These are phyloP conservation scores for Thermomucor indicae-seudaticae DNA, from an alignment of 371 early-diverging fungal species.

Conservation along the genomic window DNA sequence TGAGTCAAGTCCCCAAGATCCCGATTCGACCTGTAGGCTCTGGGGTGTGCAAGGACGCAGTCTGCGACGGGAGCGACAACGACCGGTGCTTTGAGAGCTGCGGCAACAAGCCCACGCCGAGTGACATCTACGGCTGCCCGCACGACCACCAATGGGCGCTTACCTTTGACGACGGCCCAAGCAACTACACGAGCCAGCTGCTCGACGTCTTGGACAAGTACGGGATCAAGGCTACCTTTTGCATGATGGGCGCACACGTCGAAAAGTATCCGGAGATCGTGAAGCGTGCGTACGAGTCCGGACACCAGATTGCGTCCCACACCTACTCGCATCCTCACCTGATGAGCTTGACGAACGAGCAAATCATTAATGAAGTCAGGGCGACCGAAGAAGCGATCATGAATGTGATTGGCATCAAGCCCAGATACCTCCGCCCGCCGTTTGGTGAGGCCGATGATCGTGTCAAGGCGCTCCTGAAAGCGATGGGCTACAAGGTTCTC, in stretches of 20 bases:
- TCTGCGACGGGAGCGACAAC: slow-evolving; percentile 31
- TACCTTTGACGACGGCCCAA: slow-evolving; percentile 72
- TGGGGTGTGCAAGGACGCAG: slow-evolving; percentile 25
- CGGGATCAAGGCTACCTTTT: slow-evolving; percentile 65
- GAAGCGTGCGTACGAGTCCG: slow-evolving; percentile 41
- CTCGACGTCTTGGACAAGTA: slow-evolving; percentile 44
- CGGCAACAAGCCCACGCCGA: slow-evolving; percentile 22
- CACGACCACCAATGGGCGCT: slow-evolving; percentile 28
- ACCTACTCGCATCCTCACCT: slow-evolving; percentile 50
- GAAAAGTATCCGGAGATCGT: slow-evolving; percentile 24
- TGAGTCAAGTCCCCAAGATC: slow-evolving; percentile 16
- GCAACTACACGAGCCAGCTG: slow-evolving; percentile 38
- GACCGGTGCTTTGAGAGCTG: slow-evolving; percentile 39
- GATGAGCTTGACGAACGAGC: slow-evolving; percentile 31
- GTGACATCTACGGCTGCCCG: slow-evolving; percentile 36
- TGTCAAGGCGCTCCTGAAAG: slow-evolving; percentile 39
- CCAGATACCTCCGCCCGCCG: slow-evolving; percentile 59
- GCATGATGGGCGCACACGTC: slow-evolving; percentile 57
- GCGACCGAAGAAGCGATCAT: slow-evolving; percentile 46
- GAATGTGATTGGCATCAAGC: slow-evolving; percentile 48
- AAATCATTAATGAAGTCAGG: slow-evolving; percentile 36
- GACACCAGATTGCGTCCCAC: slow-evolving; percentile 54
- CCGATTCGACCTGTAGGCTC: slow-evolving; percentile 33
- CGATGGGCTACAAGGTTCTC: slow-evolving; percentile 48
- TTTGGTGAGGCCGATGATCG: slow-evolving; percentile 51